Base-by-base conservation (phyloP, 208 protist genomes). In the Polymyxa betae region DNA sequence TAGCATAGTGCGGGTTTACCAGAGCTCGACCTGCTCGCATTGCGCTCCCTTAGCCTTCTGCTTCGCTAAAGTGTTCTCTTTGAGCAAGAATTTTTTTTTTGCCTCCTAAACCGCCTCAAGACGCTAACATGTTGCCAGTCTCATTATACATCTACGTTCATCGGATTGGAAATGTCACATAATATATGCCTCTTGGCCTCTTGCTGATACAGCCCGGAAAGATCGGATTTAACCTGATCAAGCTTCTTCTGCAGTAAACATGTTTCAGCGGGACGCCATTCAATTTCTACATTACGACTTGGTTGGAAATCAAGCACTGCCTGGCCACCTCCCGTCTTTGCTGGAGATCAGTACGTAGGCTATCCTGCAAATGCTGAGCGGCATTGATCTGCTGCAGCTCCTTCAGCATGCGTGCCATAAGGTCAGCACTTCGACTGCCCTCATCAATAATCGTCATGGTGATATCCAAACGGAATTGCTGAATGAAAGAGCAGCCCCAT, bases 361-460 rank as follows among this genome's bases (percentile, higher is more conserved):
- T n/a, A 35, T 82, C 35, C 72, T 82, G 16, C 72, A n/a, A 82
- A 20, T 82, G 16, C n/a, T 43, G 72, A 20, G n/a, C 72, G 72
- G 72, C 72, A 20, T 82, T 43, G 16, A 82, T 40, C 5, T 35
- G 16, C n/a, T 82, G 5, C 16, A 82, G 72, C 35, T 82, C 72
- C 35, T 20, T n/a, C 16, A 82, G 72, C 72, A 82, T 35, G 12
- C 72, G n/a, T n/a, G 72, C 72, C 72, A 82, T 40, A 5, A 82
- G n/a, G 12, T 43, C 72, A 43, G 49, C n/a, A 16, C 54, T 29
- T 66, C 54, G 29, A 16, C 29, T 29, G 54, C 54, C 54, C 20
- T 29, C 54, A 29, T 29, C 54, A 29, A 66, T 29, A 66, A 32
- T 66, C 54, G 54, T 29, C 54, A 66, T 29, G 20, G 20, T 32